Evolutionary conservation across 2,329 filamentous ascomycete genomes (phyloP).

Genomic region (Trichoderma breve): DNA sequence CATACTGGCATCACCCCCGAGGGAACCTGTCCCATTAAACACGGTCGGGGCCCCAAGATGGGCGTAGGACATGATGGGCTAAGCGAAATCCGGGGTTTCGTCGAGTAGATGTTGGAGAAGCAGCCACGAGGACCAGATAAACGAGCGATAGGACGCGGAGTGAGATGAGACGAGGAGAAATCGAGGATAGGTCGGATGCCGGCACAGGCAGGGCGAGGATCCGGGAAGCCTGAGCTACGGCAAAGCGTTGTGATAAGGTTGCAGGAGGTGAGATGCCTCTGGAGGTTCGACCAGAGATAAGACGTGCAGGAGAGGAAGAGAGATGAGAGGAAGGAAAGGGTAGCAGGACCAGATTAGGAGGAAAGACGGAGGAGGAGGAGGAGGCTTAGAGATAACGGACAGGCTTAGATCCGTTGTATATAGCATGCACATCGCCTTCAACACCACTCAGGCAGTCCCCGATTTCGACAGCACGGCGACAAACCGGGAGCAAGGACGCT

Average conservation of each 20-base stretch:
- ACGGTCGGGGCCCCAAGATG: constrained; percentile 56
- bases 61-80: constrained; percentile 55
- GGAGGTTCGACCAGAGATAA: constrained; percentile 15
- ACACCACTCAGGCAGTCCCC: background rate
- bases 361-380: constrained; percentile 9
- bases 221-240: constrained; percentile 12
- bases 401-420: constrained; percentile 13
- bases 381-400: constrained; percentile 17
- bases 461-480: constrained; percentile 17
- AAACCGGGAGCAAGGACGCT: background rate
- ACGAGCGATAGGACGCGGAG: background rate
- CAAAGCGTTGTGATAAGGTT: constrained; percentile 16
- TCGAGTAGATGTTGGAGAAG: constrained; percentile 13
- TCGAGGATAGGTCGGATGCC: constrained; percentile 10
- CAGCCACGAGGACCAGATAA: constrained; percentile 13
- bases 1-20: constrained; percentile 78
- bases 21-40: constrained; percentile 65
- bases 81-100: constrained; percentile 11
- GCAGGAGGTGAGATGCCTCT: constrained; percentile 17
- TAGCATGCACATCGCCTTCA: background rate
- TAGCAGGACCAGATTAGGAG: constrained; percentile 11
- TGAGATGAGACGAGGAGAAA: constrained; percentile 5
- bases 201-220: constrained; percentile 18
- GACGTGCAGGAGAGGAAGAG: constrained; percentile 14
- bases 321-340: constrained; percentile 7